Conservation (phyloP, 2,329 filamentous ascomycete species). For the Aspergillus intermedius region DNA sequence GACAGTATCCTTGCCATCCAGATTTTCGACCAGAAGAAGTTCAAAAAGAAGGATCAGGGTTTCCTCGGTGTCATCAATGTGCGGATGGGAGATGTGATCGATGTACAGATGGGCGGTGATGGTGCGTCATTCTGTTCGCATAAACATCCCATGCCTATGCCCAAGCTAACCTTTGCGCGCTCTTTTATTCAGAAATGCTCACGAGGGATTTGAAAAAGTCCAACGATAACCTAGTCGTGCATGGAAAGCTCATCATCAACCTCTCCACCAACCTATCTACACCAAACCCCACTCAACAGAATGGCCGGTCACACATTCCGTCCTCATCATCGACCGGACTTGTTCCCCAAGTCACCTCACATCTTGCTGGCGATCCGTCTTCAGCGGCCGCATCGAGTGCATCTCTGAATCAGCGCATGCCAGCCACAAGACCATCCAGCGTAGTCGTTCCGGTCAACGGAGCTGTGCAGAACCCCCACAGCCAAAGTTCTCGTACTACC, state of each 20-base stretch:
- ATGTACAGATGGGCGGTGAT: constrained; percentile 81
- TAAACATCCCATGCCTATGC: not conserved
- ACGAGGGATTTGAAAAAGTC: constrained; percentile 96
- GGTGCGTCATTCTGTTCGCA: constrained; percentile 52
- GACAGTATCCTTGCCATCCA: constrained; percentile 96
- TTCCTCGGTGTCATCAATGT: constrained; percentile 98
- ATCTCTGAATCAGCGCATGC: constrained; percentile 29
- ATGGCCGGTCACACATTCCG: constrained; percentile 30
- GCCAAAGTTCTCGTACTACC: constrained; percentile 43
- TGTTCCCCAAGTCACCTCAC: constrained; percentile 26
- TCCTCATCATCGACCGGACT: constrained; percentile 34
- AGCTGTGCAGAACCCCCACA: constrained; percentile 27
- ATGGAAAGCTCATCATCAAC: constrained; percentile 95
- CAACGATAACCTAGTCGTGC: constrained; percentile 93
- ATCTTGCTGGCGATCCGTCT: constrained; percentile 23
- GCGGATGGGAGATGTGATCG: constrained; percentile 87
- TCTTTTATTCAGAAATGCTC: constrained; percentile 68
- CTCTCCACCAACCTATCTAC: constrained; percentile 80
- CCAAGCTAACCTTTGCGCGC: constrained; percentile 8
- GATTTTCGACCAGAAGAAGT: constrained; percentile 99
- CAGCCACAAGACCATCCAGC: constrained; percentile 31
- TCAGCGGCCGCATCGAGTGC: constrained; percentile 26
- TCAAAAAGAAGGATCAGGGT: constrained; percentile 99
- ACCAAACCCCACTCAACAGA: constrained; percentile 54
- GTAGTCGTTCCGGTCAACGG: constrained; percentile 37